Conservation (phyloP, 345 rosid species). For the Toxicodendron radicans region DNA sequence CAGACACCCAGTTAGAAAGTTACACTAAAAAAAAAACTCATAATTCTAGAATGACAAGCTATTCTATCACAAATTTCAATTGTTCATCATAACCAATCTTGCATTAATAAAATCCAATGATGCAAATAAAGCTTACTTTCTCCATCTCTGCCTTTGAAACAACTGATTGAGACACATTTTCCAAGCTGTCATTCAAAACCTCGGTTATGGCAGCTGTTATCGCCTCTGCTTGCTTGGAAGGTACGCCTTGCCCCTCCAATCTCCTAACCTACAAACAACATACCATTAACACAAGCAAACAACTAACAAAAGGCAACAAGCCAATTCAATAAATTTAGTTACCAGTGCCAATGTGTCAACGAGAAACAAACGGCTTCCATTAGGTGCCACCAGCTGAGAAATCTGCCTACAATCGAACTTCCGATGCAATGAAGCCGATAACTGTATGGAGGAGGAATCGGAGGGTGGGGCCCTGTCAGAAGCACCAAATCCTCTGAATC, state of each 20-base stretch:
- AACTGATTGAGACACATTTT: conserved; percentile 70
- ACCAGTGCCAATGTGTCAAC: conserved; percentile 90
- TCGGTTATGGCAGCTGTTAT: conserved; percentile 75
- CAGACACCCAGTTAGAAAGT: neutral
- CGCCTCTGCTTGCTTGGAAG: conserved; percentile 91
- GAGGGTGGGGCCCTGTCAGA: conserved; percentile 14
- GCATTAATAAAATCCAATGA: neutral
- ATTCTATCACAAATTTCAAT: neutral
- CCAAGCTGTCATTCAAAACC: conserved; percentile 72
- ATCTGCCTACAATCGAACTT: conserved; percentile 35
- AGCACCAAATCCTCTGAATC: conserved; percentile 35
- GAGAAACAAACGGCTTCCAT: conserved; percentile 68
- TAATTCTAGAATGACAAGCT: neutral
- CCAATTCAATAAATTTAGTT: conserved; percentile 13
- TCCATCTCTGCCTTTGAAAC: conserved; percentile 85
- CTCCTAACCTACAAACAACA: conserved; percentile 61
- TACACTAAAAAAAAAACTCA: neutral
- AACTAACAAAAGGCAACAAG: neutral
- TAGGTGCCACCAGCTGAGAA: conserved; percentile 62
- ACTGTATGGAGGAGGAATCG: conserved; percentile 22
- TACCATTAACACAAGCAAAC: conserved; percentile 1
- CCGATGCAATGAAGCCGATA: conserved; percentile 22
- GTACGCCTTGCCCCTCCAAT: conserved; percentile 78
- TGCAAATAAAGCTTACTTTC: conserved; percentile 42
- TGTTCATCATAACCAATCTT: neutral